These are phyloP conservation scores for Phytopythium kandeliae DNA, from an alignment of 352 stramenopile species.

Conservation along the genomic window DNA sequence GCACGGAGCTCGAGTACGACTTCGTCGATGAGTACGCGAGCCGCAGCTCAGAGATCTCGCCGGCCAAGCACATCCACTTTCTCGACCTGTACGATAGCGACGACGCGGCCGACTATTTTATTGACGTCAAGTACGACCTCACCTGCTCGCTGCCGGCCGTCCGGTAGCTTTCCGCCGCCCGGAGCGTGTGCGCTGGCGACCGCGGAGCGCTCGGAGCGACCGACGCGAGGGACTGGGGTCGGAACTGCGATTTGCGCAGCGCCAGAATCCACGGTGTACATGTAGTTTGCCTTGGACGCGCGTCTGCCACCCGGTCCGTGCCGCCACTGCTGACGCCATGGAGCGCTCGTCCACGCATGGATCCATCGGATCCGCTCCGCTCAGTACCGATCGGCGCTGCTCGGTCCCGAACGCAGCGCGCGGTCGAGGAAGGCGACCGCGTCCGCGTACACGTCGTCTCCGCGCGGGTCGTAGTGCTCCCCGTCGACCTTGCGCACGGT, in stretches of 20 bases:
- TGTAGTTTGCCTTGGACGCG: not conserved
- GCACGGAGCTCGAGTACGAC: conserved; percentile 59
- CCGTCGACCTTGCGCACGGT: conserved; percentile 50
- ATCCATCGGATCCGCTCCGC: too few relatives aligned
- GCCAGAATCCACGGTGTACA: conserved; percentile 1
- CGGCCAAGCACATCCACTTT: conserved; percentile 54
- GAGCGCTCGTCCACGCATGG: too few relatives aligned
- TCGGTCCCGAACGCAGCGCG: conserved; percentile 27
- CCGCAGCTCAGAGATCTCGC: conserved; percentile 41
- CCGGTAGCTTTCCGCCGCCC: not conserved
- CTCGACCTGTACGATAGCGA: conserved; percentile 51
- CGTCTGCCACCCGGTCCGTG: too few relatives aligned
- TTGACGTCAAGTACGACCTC: conserved; percentile 64
- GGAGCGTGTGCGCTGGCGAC: not conserved
- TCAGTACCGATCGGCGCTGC: conserved; percentile 7
- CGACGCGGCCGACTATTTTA: conserved; percentile 51
- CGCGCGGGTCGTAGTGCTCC: conserved; percentile 56
- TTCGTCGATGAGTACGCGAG: conserved; percentile 67
- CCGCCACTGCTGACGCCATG: too few relatives aligned
- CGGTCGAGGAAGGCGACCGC: conserved; percentile 63
- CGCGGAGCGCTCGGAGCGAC: too few relatives aligned
- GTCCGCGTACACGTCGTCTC: conserved; percentile 35
- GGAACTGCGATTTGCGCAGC: too few relatives aligned
- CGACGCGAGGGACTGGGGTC: too few relatives aligned
- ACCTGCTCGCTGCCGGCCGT: conserved; percentile 4